A percentile compares a stretch with the other conserved stretches of the same genome.
These are phyloP conservation scores for Multifurca ochricompacta DNA, from an alignment of 768 basidiomycete species.

Conservation along the genomic window DNA sequence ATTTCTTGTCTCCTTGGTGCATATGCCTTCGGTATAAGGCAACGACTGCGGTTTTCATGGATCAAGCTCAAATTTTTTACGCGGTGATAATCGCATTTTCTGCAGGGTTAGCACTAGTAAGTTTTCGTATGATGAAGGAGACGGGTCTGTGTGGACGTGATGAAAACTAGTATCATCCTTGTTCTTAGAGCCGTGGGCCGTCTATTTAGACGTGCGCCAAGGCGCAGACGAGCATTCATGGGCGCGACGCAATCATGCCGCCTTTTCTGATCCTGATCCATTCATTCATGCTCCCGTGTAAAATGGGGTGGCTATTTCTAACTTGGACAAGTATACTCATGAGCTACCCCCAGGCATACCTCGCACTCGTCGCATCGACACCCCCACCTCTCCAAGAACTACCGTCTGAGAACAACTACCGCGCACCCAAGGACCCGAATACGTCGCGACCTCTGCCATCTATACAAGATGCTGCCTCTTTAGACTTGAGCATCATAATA, in stretches of 20 bases:
- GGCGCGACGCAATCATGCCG: slow-evolving; percentile 39
- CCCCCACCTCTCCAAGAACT: slow-evolving; percentile 56
- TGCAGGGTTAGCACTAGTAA: slow-evolving; percentile 5
- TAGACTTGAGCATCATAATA: slow-evolving; percentile 75
- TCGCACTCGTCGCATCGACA: slow-evolving; percentile 65
- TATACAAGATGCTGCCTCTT: slow-evolving; percentile 45
- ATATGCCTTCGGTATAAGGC: neutral
- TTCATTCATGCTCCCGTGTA: neutral
- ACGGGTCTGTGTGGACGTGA: slow-evolving; percentile 30
- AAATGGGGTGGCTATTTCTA: neutral
- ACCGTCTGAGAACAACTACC: slow-evolving; percentile 64
- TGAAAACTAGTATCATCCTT: slow-evolving; percentile 79
- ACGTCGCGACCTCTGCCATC: slow-evolving; percentile 49
- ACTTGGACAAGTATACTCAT: slow-evolving; percentile 9
- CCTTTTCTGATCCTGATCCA: slow-evolving; percentile 29
- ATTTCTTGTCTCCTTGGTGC: neutral
- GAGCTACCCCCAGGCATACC: slow-evolving; percentile 48
- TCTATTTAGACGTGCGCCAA: slow-evolving; percentile 43
- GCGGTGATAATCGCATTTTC: neutral
- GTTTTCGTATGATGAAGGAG: neutral
- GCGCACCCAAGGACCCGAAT: slow-evolving; percentile 44
- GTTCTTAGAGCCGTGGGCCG: slow-evolving; percentile 80
- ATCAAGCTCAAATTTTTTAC: slow-evolving; percentile 4
- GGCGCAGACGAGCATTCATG: slow-evolving; percentile 55
- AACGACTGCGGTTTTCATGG: slow-evolving; percentile 2